Base-by-base conservation (phyloP, 176 grass and related monocot species). In the Raddia guianensis region DNA sequence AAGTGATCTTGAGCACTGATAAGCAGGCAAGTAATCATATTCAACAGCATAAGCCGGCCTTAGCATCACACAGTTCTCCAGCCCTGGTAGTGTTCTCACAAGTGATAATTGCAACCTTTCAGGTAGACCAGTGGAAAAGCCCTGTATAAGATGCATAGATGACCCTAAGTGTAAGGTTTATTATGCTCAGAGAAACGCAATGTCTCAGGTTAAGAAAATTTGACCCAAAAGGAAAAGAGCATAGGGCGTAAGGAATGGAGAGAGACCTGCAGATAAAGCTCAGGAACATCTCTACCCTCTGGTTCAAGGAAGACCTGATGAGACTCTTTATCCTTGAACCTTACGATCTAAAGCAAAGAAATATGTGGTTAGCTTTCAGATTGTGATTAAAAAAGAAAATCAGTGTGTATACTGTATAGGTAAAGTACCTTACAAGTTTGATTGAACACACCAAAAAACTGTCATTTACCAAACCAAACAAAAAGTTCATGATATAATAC, bases 231-330 rank as follows among this genome's bases (percentile, higher is more conserved):
- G 75, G 15, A 20, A 64, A 40, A 55, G 7, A 75, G 16, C 80
- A 62, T 60, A 69, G 63, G 43, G 21, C 52, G 40, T 11, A 16
- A 57, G 12, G 47, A 33, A 77, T 63, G 68, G 7, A 55, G 35
- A 65, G 53, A 77, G 68, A 98, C 92, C 96, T 98, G 92, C 54
- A 98, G 84, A 86, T 98, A 98, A 70, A 98, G 88, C 70, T 98
- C 92, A 51, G 96, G 96, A 59, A 98, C 96, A 88, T 78, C 94
- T 80, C 90, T 91, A 56, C 96, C 96, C 76, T 95, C 96, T 45
- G 96, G 96, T 91, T 98, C 96, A 78, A 98, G 96, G 89, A 98
- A 98, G 18, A 95, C 85, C 47, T 98, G 92, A 86, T 98, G 96
- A 42, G 96, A 98, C 63, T 95, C 96, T 89, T 95, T 98, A 74